Base-by-base conservation (phyloP, 306 rosid genomes). In the Ormosia semicastrata region DNA sequence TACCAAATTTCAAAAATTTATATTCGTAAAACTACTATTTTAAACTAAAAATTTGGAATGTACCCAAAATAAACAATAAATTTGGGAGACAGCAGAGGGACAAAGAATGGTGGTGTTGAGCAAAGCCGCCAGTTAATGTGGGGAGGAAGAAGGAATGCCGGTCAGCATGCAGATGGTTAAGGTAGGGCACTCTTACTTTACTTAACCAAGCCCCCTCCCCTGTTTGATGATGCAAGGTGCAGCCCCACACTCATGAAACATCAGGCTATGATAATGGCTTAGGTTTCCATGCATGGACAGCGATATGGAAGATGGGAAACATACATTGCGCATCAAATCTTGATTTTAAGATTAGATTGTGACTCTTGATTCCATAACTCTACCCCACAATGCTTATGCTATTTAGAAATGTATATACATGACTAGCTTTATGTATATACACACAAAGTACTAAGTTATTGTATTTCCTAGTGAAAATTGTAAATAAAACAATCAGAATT, bases 281-380 rank as follows among this genome's bases (percentile, higher is more conserved):
- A 40, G 15, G 52, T 47, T 73, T 65, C 75, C 68, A 66, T 84
- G 78, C 81, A 79, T 75, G 67, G 72, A 84, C 34, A 11, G 12
- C 4, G 66, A 84, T 76, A 60, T 73, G 50, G 11, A 30, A 46
- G 58, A 60, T 60, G 71, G 72, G 63, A 43, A 52, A 54, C 78
- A 74, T 68, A 74, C 47, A 47, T 50, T 66, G 37, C 47, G 72
- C 76, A 47, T 67, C 73, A 73, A 58, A 58, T 79, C 81, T 73
- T 67, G 0, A 4, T 73, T 79, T 59, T 30, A 34, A 9, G 77
- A 84, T 79, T 66, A 56, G 84, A 84, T 58, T 8, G 78, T 84
- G 84, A 74, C 81, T 47, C 69, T 79, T 65, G 68, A 73, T 78
- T 84, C 81, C 71, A 46, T 17, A 8, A 0, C 63, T 50, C 32